phyloP scores from a whole-genome alignment of 176 grass and related monocot species.

The Dendrocalamus sinicus region DNA sequence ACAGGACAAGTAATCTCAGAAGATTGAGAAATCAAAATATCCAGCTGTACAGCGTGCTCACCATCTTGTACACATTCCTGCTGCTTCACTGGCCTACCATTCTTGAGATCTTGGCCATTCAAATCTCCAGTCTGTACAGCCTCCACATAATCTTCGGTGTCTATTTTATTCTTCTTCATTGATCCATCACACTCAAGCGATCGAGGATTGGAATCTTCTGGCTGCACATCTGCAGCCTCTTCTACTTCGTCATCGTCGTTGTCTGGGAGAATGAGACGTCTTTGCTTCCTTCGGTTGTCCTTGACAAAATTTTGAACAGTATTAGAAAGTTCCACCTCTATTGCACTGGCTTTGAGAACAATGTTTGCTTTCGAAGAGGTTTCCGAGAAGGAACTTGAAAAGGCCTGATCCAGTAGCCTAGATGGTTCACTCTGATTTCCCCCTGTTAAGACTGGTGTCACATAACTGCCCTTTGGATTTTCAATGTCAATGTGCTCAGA shows the following conservation, averaged over 20 bases:
- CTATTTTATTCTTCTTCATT: not conserved
- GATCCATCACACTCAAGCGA: slow-evolving; percentile 28
- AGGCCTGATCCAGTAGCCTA: not conserved
- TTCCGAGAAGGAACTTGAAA: slow-evolving; percentile 6
- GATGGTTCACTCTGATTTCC: slow-evolving; percentile 22
- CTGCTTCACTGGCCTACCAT: not conserved
- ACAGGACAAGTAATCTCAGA: slow-evolving; percentile 3
- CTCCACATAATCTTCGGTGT: slow-evolving; percentile 4
- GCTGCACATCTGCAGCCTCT: slow-evolving; percentile 14
- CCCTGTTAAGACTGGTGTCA: slow-evolving; percentile 3
- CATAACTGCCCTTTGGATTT: not conserved
- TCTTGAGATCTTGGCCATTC: slow-evolving; percentile 14
- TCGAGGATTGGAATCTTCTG: not conserved
- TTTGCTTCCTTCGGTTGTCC: slow-evolving; percentile 26
- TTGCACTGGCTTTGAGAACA: not conserved
- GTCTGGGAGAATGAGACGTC: slow-evolving; percentile 1
- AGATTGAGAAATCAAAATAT: not conserved
- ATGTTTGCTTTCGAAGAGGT: not conserved
- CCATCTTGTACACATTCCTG: not conserved
- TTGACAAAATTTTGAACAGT: slow-evolving; percentile 17
- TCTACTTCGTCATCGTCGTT: slow-evolving; percentile 16
- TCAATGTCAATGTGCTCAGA: not conserved
- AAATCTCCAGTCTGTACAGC: slow-evolving; percentile 16
- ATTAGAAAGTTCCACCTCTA: slow-evolving; percentile 13
- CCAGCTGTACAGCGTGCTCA: not conserved